Evolutionary conservation across 495 filamentous ascomycete genomes (phyloP).

Genomic region (Podospora conica): DNA sequence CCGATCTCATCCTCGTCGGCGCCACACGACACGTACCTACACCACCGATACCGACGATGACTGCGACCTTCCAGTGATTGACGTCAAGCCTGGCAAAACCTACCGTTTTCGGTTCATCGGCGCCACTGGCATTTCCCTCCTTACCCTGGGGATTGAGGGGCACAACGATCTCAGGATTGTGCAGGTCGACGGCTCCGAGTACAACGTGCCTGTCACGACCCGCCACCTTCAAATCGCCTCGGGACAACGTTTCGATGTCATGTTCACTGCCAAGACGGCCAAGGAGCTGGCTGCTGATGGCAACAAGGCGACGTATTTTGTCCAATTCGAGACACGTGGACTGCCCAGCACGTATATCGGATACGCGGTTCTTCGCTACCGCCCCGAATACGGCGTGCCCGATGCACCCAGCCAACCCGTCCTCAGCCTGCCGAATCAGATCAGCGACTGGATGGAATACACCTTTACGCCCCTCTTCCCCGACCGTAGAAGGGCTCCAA

Average conservation of each 20-base stretch:
- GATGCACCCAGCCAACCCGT: slow-evolving; percentile 23
- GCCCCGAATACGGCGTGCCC: slow-evolving; percentile 11
- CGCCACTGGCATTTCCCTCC: slow-evolving; percentile 45
- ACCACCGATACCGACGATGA: slow-evolving; percentile 18
- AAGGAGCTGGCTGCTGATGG: slow-evolving; percentile 37
- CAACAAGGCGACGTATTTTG: slow-evolving; percentile 43
- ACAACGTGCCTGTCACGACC: slow-evolving; percentile 44
- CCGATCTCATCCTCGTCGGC: not conserved
- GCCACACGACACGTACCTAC: too few relatives aligned
- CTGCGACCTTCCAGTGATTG: slow-evolving; percentile 44
- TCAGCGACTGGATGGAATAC: slow-evolving; percentile 49
- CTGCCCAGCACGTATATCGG: slow-evolving; percentile 39
- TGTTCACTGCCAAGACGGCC: slow-evolving; percentile 41
- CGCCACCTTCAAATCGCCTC: slow-evolving; percentile 47
- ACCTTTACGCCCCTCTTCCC: slow-evolving; percentile 39
- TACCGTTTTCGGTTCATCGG: slow-evolving; percentile 55
- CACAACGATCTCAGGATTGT: slow-evolving; percentile 48
- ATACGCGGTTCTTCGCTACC: slow-evolving; percentile 51
- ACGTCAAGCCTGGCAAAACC: slow-evolving; percentile 50
- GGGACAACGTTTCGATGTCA: slow-evolving; percentile 52
- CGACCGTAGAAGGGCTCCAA: slow-evolving; percentile 34
- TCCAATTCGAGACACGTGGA: slow-evolving; percentile 49
- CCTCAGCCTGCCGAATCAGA: slow-evolving; percentile 35
- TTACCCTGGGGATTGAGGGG: slow-evolving; percentile 45
- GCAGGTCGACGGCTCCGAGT: slow-evolving; percentile 50